Conservation (phyloP, 2,329 filamentous ascomycete species). For the Fusarium brachygibbosum region DNA sequence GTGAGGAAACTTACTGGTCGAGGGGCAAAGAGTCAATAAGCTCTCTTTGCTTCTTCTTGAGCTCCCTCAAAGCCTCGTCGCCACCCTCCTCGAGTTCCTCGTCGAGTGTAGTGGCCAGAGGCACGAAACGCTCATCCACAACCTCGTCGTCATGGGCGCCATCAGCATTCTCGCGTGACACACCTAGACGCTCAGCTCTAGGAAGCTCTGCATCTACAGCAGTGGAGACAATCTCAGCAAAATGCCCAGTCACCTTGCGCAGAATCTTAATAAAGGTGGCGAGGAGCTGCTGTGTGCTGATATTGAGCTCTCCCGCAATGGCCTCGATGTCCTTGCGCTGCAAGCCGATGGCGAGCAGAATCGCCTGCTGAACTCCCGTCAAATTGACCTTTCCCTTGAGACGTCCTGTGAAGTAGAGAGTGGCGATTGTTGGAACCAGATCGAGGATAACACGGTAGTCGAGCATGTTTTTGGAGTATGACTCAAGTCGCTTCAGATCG, state of each 20-base stretch:
- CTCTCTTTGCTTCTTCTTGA: conserved; percentile 85
- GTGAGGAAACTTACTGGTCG: conserved; percentile 67
- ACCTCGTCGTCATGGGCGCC: conserved; percentile 78
- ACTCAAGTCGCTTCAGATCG: conserved; percentile 93
- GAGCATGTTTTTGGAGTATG: conserved; percentile 95
- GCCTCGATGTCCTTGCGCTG: conserved; percentile 90
- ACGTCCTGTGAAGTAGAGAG: conserved; percentile 86
- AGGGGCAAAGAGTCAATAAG: conserved; percentile 92
- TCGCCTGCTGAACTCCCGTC: conserved; percentile 84
- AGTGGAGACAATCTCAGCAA: conserved; percentile 79
- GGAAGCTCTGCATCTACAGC: conserved; percentile 79
- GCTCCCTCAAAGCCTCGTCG: conserved; percentile 77
- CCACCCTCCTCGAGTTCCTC: conserved; percentile 89
- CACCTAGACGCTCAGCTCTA: conserved; percentile 67
- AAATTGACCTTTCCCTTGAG: conserved; percentile 77
- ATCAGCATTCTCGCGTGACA: conserved; percentile 70
- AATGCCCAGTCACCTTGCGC: conserved; percentile 85
- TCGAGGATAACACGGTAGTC: conserved; percentile 98
- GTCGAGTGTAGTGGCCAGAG: conserved; percentile 78
- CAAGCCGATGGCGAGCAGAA: conserved; percentile 90
- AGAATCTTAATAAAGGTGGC: conserved; percentile 99
- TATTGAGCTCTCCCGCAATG: conserved; percentile 81
- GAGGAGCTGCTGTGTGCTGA: conserved; percentile 83
- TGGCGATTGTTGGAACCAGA: conserved; percentile 84
- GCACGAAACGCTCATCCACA: conserved; percentile 74